Evolutionary conservation across 805 yeast genomes (phyloP).

Genomic region (Candida dajiaensis): DNA sequence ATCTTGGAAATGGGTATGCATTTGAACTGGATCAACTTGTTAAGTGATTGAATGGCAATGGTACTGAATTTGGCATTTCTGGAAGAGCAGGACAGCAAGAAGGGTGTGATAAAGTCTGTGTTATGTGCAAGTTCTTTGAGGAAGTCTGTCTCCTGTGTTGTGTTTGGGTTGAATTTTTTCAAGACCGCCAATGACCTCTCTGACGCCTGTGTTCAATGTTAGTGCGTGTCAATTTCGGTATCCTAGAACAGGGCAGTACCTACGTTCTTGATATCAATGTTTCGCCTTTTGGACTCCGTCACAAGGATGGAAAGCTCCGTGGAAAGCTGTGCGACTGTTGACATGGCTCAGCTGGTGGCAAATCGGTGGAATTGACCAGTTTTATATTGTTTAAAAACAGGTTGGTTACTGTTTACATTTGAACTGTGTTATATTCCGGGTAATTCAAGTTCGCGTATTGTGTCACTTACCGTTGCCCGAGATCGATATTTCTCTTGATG

Average conservation of each 20-base stretch:
- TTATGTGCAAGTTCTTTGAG: constrained; percentile 35
- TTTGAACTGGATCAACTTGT: constrained; percentile 47
- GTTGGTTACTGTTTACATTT: background rate
- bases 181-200: constrained; percentile 46
- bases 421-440: background rate
- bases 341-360: constrained; percentile 26
- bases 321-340: constrained; percentile 41
- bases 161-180: constrained; percentile 27
- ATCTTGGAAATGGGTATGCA: constrained; percentile 50
- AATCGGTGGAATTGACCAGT: background rate
- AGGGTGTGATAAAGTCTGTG: constrained; percentile 59
- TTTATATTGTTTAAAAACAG: background rate
- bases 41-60: constrained; percentile 66
- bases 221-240: background rate
- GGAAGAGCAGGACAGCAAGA: constrained; percentile 64
- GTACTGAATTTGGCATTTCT: constrained; percentile 70
- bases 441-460: background rate
- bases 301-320: constrained; percentile 56
- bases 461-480: background rate
- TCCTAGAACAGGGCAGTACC: constrained; percentile 15
- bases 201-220: constrained; percentile 24
- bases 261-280: constrained; percentile 59
- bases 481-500: background rate
- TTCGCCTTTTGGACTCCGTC: constrained; percentile 67
- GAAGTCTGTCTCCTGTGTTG: constrained; percentile 24